A percentile compares a stretch with the other conserved stretches of the same genome.
Evolutionary conservation across 495 filamentous ascomycete genomes (phyloP).

Genomic region (Sordaria brevicollis): DNA sequence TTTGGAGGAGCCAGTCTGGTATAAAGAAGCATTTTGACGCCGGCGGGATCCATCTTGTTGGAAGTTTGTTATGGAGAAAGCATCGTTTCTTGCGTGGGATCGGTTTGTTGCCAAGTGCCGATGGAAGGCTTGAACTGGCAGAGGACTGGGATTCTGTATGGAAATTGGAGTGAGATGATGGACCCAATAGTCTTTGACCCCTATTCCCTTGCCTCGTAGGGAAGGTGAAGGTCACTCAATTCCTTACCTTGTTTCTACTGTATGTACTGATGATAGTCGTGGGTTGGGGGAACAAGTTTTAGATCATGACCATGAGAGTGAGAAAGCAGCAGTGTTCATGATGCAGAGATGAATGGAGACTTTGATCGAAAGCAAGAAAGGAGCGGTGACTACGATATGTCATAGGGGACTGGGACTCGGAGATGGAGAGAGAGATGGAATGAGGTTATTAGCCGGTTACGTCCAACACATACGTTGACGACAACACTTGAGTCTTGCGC

Average conservation of each 20-base stretch:
- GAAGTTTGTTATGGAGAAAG: background rate
- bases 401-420: too few relatives aligned
- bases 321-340: background rate
- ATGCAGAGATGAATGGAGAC: background rate
- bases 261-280: background rate
- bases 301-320: background rate
- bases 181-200: background rate
- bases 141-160: too few relatives aligned
- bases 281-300: background rate
- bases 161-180: background rate
- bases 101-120: background rate
- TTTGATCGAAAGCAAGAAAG: background rate
- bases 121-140: background rate
- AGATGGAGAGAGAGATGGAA: background rate
- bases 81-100: background rate
- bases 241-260: background rate
- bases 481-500: background rate
- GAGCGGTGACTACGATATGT: background rate
- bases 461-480: background rate
- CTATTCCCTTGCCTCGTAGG: background rate
- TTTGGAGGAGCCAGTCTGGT: constrained; percentile 47
- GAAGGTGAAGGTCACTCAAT: background rate
- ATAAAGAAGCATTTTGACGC: constrained; percentile 44
- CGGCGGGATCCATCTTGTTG: background rate
- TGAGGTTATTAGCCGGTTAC: background rate